Evolutionary conservation across 164 flowering plant species (phyloP).

Genomic region (Liriodendron chinense): DNA sequence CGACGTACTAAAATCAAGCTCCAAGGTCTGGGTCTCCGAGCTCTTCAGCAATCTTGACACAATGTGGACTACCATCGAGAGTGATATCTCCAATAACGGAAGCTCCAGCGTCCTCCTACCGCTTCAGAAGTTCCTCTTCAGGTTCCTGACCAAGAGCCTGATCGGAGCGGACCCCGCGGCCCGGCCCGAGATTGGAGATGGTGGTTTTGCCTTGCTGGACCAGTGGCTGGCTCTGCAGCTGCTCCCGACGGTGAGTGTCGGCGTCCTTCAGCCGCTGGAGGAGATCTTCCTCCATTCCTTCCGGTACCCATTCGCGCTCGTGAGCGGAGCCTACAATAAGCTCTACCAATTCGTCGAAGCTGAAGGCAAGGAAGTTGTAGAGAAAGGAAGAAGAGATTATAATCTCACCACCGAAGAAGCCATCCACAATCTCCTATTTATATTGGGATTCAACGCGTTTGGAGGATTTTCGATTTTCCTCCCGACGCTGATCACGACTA

Average conservation of each 20-base stretch:
- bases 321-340: constrained; percentile 51
- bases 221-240: constrained; percentile 68
- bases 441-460: constrained; percentile 82
- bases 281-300: constrained; percentile 78
- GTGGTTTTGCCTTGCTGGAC: constrained; percentile 49
- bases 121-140: constrained; percentile 54
- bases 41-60: constrained; percentile 42
- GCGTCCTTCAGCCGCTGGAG: constrained; percentile 55
- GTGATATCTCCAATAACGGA: constrained; percentile 29
- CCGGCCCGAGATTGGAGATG: constrained; percentile 42
- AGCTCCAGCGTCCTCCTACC: constrained; percentile 31
- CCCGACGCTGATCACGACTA: constrained; percentile 31
- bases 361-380: constrained; percentile 45
- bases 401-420: constrained; percentile 52
- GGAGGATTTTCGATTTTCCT: constrained; percentile 75
- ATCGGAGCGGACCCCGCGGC: constrained; percentile 59
- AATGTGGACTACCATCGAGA: constrained; percentile 61
- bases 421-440: constrained; percentile 68
- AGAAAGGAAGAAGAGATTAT: constrained; percentile 47
- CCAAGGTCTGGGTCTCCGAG: constrained; percentile 47
- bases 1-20: constrained; percentile 63
- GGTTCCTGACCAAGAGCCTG: constrained; percentile 49
- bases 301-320: constrained; percentile 53
- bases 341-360: constrained; percentile 46
- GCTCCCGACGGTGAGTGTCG: constrained; percentile 49